These are phyloP conservation scores for Chaetomium cochliodes DNA, from an alignment of 495 filamentous ascomycete species.

Conservation along the genomic window DNA sequence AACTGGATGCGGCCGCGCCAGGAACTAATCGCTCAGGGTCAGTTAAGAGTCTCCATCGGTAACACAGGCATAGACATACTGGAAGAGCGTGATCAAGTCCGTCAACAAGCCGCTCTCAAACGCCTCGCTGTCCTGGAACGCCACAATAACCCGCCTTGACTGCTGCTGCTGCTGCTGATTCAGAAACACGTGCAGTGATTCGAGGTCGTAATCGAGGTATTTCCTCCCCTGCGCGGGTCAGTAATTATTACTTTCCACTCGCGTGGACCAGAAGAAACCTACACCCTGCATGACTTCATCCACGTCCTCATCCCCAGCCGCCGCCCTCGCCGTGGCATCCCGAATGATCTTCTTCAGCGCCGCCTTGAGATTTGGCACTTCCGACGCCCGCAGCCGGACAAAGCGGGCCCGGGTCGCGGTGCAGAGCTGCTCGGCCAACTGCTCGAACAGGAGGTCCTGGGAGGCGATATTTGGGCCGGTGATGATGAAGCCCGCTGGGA, in stretches of 20 bases:
- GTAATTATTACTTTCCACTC: not conserved
- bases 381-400: slow-evolving; percentile 72
- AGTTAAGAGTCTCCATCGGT: not conserved
- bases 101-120: slow-evolving; percentile 78
- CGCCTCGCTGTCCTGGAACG: slow-evolving; percentile 87
- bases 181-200: slow-evolving; percentile 68
- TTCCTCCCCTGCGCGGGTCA: slow-evolving; percentile 55
- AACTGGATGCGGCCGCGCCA: slow-evolving; percentile 92
- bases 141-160: slow-evolving; percentile 65
- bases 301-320: slow-evolving; percentile 47
- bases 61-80: slow-evolving; percentile 44
- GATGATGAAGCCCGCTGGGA: slow-evolving; percentile 78
- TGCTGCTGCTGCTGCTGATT: slow-evolving; percentile 52
- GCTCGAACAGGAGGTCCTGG: slow-evolving; percentile 69
- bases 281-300: slow-evolving; percentile 56
- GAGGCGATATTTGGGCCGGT: slow-evolving; percentile 85
- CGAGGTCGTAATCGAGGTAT: slow-evolving; percentile 87
- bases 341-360: slow-evolving; percentile 80
- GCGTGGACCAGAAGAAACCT: slow-evolving; percentile 9
- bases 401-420: slow-evolving; percentile 52
- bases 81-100: slow-evolving; percentile 75
- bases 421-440: slow-evolving; percentile 56
- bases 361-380: slow-evolving; percentile 79
- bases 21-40: slow-evolving; percentile 51
- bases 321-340: slow-evolving; percentile 37